A percentile compares a stretch with the other conserved stretches of the same genome.
Conservation (phyloP, 2,329 filamentous ascomycete species). For the Fusarium siculi region DNA sequence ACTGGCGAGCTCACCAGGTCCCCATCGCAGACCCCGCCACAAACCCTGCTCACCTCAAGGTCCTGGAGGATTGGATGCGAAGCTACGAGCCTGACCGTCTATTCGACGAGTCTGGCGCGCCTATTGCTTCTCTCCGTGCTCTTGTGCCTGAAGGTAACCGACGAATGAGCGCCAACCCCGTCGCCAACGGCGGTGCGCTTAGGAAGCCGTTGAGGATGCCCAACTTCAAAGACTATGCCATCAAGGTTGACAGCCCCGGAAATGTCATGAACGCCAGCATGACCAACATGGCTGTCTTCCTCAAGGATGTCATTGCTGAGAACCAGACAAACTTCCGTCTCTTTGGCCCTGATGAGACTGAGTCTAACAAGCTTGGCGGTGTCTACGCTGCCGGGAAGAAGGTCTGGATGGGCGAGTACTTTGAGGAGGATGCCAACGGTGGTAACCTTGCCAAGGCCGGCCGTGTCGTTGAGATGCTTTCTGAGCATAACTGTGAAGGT, state of each 20-base stretch:
- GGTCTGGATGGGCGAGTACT: slow-evolving; percentile 82
- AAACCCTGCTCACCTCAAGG: slow-evolving; percentile 72
- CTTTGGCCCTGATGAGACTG: slow-evolving; percentile 83
- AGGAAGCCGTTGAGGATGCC: slow-evolving; percentile 75
- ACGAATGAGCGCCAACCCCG: slow-evolving; percentile 82
- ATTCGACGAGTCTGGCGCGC: slow-evolving; percentile 71
- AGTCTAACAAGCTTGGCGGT: slow-evolving; percentile 79
- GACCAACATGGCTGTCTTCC: slow-evolving; percentile 73
- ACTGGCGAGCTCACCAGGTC: slow-evolving; percentile 82
- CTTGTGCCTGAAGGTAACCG: slow-evolving; percentile 72
- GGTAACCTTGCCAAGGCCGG: slow-evolving; percentile 76
- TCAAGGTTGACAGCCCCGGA: slow-evolving; percentile 70
- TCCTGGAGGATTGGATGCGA: slow-evolving; percentile 81
- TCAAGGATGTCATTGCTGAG: slow-evolving; percentile 72
- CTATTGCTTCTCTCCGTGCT: slow-evolving; percentile 70
- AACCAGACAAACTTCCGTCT: slow-evolving; percentile 78
- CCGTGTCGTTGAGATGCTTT: slow-evolving; percentile 86
- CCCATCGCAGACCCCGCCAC: slow-evolving; percentile 76
- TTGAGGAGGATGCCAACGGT: slow-evolving; percentile 79
- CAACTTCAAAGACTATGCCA: slow-evolving; percentile 74
- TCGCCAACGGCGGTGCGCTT: slow-evolving; percentile 76
- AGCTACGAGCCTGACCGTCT: slow-evolving; percentile 79
- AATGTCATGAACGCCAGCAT: slow-evolving; percentile 70
- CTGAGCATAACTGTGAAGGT: slow-evolving; percentile 81
- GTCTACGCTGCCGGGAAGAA: slow-evolving; percentile 82